Percentiles rank a stretch among this genome's conserved stretches.
Conservation (phyloP, 1,284 basidiomycete species). For the Cryptococcus sp. region DNA sequence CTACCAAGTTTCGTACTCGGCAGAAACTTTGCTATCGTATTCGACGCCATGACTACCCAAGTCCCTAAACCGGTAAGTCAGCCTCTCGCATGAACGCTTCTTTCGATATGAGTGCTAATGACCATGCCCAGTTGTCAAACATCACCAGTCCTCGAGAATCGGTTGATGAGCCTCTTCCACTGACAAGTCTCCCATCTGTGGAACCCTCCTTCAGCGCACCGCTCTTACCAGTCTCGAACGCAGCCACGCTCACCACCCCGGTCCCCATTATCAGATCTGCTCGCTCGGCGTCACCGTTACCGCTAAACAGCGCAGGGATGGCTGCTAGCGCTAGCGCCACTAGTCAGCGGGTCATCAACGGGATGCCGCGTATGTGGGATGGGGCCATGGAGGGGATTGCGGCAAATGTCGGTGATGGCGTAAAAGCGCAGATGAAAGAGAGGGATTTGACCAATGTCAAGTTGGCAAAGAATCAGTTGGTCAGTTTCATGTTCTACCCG, state of each 20-base stretch:
- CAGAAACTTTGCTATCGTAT: conserved; percentile 81
- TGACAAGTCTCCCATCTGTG: conserved; percentile 3
- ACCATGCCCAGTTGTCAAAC: conserved; percentile 5
- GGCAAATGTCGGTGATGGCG: background rate
- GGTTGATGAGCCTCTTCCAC: conserved; percentile 4
- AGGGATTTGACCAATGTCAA: conserved; percentile 51
- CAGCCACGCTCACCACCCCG: conserved; percentile 2
- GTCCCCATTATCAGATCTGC: background rate
- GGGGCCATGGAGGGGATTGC: conserved; percentile 17
- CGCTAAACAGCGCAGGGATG: conserved; percentile 5
- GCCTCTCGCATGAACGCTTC: background rate
- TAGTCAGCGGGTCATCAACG: conserved; percentile 5
- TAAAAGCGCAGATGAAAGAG: conserved; percentile 12
- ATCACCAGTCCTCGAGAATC: conserved; percentile 11
- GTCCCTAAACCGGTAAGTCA: conserved; percentile 27
- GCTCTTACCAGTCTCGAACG: conserved; percentile 12
- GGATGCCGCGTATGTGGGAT: conserved; percentile 33
- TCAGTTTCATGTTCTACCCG: conserved; percentile 15
- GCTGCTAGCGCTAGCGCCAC: conserved; percentile 8
- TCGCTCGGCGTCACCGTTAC: conserved; percentile 5
- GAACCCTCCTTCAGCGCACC: conserved; percentile 8
- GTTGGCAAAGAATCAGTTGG: conserved; percentile 52
- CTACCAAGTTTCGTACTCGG: conserved; percentile 85
- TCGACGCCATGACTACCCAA: conserved; percentile 66
- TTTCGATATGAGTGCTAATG: background rate